Base-by-base conservation (phyloP, 495 filamentous ascomycete species). In the Trichoderma virens region DNA sequence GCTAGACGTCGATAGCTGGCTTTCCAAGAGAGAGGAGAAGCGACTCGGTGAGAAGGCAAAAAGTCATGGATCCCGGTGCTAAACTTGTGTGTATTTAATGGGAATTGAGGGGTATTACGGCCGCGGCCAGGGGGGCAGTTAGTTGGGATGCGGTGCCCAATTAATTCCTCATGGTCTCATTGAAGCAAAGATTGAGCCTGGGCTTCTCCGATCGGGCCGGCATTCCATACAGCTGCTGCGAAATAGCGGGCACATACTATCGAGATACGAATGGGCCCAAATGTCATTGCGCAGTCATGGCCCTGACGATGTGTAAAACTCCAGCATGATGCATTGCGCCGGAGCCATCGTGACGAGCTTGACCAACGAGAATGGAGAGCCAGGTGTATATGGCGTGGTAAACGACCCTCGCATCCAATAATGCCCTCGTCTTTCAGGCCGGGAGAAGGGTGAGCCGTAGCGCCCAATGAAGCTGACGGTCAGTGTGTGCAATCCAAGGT, bases 81-180 rank as follows among this genome's bases (percentile, higher is more conserved):
- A 41, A 62, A 41, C 11, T n/a, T 45, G n/a, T 30, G 20, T 47
- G 51, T 62, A 25, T 39, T 45, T 62, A 7, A 62, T 18, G n/a
- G 61, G 7, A n/a, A 41, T 35, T 62, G 61, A 62, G 61, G 61
- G 61, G 39, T n/a, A n/a, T 62, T 28, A 7, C 47, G 47, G 23
- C 0, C 47, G 8, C 27, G 2, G 9, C 23, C 51, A 56, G 51
- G 51, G 51, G 23, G 51, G 51, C 51, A 2, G 25, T 14, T 30
- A 56, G 25, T 30, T 30, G 51, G 51, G 25, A 56, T 28, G 51
- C 51, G 25, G 5, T 51, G 51, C 51, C 51, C 27, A 56, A 56
- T 56, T 30, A 56, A 56, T 56, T 56, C 6, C 51, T 56, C 25
- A 56, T 28, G 23, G 23, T 30, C 25, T 30, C 25, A 56, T 56